Evolutionary conservation across 2,329 filamentous ascomycete genomes (phyloP), one percentile per base, ranked within the genome.

Genomic region (Neofusicoccum umdonicola): DNA sequence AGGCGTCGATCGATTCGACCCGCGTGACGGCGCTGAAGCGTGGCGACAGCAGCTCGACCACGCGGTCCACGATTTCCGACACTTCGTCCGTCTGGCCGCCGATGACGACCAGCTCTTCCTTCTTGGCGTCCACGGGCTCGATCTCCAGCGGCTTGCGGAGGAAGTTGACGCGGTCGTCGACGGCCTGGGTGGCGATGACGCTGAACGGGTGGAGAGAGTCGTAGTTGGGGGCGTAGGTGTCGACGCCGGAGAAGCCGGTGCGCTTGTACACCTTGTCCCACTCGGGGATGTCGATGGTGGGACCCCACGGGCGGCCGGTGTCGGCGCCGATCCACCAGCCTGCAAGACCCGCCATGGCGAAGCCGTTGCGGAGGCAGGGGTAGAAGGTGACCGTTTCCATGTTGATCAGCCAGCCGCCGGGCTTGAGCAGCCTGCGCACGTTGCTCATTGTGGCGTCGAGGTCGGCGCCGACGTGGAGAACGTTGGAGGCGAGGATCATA

Each of bases 301-400:
- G 27, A 31, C 27, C 27, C 27, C 27, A 31, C 27, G 27, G 27
- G 5, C 27, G 27, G 27, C 27, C 27, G 4, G 27, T 31, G 27
- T 31, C 27, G 27, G 27, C 27, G 5, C 27, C 27, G 27, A 31
- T 31, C 27, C 27, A 31, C 27, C 27, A 31, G 37, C 70, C 75
- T 3, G 72, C 68, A 3, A 79, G 65, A 0, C 67, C 57, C 12
- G 39, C 17, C 57, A 61, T 61, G 13, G 34, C 34, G 22, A 61
- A 48, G 8, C 45, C 45, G 11, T 39, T 27, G 31, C 39, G 57
- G 9, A 61, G 39, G 45, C 45, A 48, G 39, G 34, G 39, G 22
- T 31, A 66, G 15, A 27, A 35, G 4, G 71, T 73, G 2, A 79
- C 66, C 11, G 45, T 48, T 65, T 85, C 83, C 4, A 79, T 65